Conservation (phyloP, 176 grass and related monocot genomes). For the Secale cereale region DNA sequence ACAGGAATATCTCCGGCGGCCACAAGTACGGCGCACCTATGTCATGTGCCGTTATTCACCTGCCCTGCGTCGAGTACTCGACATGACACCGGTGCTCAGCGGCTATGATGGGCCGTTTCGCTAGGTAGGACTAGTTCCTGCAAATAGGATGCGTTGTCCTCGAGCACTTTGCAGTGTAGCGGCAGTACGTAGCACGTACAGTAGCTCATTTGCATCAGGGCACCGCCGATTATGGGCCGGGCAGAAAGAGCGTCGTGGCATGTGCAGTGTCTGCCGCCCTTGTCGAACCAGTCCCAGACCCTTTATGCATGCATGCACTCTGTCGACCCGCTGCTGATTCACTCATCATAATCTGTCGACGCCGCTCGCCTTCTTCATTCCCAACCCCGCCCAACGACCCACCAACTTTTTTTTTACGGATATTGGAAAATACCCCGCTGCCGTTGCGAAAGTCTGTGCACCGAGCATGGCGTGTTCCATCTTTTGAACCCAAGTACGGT, state of each 20-base stretch:
- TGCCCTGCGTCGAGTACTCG: neutral
- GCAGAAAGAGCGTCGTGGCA: constrained; percentile 20
- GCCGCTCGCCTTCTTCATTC: neutral
- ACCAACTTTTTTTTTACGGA: neutral
- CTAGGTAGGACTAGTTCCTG: neutral
- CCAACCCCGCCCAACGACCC: neutral
- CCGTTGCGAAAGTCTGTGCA: neutral
- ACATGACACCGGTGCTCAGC: constrained; percentile 21
- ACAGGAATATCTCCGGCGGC: neutral
- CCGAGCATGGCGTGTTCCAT: neutral
- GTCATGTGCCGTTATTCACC: neutral
- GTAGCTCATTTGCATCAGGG: neutral
- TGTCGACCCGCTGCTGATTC: constrained; percentile 7
- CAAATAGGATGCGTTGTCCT: neutral
- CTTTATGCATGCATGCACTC: constrained; percentile 4
- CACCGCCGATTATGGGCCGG: constrained; percentile 16
- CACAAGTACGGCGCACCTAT: neutral
- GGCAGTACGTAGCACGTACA: neutral
- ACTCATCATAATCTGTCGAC: neutral
- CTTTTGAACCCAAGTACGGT: neutral
- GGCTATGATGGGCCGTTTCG: neutral
- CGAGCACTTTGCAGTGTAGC: neutral
- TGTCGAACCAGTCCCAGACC: neutral
- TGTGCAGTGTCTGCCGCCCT: constrained; percentile 32
- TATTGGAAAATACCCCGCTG: neutral